Evolutionary conservation across 2,329 filamentous ascomycete genomes (phyloP), one percentile per base, ranked within the genome.

Genomic region (Pseudogymnoascus sp.): DNA sequence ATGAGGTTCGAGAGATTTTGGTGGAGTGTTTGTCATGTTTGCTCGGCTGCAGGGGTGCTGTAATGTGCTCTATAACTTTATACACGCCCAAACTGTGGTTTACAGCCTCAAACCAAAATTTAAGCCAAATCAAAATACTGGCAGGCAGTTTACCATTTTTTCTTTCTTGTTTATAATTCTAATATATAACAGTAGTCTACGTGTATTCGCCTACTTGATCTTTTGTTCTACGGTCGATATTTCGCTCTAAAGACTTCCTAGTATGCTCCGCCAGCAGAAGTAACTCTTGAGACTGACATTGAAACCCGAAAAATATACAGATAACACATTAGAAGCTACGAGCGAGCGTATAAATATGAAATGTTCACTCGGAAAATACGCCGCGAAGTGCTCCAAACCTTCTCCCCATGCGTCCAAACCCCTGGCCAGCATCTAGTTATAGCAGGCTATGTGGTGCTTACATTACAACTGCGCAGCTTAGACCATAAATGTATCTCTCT

Each of bases 11-110:
- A 37, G 57, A 39, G 12, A 58, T 58, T 58, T 58, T 38, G 57
- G 57, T 30, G 57, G 57, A 14, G 57, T 58, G 57, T 58, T 58
- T 58, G 57, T 58, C 57, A 58, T 58, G 57, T 58, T 58, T 58
- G 57, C 57, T 53, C 15, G 2, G 47, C 8, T 53, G 14, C 47
- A 53, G 47, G 43, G 41, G 43, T 33, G 22, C 22, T 25, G 22
- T 25, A 25, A 25, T 14, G 25, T 18, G n/a, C 25, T 53, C 25
- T 6, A 11, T 18, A 53, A 30, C 43, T 18, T 53, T 53, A 53
- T 53, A 53, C n/a, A 53, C 12, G 33, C 28, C 9, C 47, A 18
- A 33, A 33, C 28, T 5, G 47, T 9, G 47, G 47, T 53, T 33
- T 3, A 33, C 7, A 8, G 8, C 47, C 12, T 7, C 25, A 53